These are phyloP conservation scores for Nidula microcarpa DNA, from an alignment of 768 basidiomycete genomes.

Conservation along the genomic window DNA sequence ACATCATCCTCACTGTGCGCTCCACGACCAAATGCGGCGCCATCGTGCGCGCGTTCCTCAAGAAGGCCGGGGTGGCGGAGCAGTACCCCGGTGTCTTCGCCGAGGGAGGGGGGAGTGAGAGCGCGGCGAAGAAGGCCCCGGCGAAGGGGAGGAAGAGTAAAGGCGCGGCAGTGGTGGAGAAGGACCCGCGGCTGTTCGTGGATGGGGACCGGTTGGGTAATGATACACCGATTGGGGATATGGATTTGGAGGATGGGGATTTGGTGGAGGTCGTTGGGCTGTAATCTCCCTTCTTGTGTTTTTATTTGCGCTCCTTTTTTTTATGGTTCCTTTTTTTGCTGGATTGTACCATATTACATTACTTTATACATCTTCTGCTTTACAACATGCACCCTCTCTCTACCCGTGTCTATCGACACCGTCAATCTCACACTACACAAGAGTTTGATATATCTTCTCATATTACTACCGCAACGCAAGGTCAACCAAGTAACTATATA, in stretches of 20 bases:
- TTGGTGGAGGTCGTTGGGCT: conserved; percentile 71
- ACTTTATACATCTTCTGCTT: too few species aligned
- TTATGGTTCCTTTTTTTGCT: not conserved
- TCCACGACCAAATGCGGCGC: conserved; percentile 73
- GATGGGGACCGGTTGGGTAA: conserved; percentile 74
- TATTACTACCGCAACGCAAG: too few species aligned
- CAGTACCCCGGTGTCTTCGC: conserved; percentile 41
- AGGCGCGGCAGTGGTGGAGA: conserved; percentile 19
- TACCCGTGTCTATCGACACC: too few species aligned
- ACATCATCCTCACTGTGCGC: conserved; percentile 65
- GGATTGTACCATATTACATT: not conserved
- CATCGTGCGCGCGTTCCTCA: conserved; percentile 74
- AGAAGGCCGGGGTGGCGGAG: conserved; percentile 56
- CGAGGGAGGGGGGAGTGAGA: conserved; percentile 9
- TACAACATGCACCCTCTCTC: too few species aligned
- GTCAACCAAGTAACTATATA: too few species aligned
- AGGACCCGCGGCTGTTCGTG: conserved; percentile 50
- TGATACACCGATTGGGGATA: conserved; percentile 55
- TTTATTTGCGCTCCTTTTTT: conserved; percentile 3
- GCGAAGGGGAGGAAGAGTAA: conserved; percentile 30
- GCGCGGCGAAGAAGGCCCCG: conserved; percentile 19
- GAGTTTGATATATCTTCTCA: too few species aligned
- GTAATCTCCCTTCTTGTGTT: conserved; percentile 15
- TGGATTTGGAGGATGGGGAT: conserved; percentile 79
- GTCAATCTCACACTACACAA: too few species aligned